Conservation (phyloP, 257 asterid species). For the Plantago elongata region DNA sequence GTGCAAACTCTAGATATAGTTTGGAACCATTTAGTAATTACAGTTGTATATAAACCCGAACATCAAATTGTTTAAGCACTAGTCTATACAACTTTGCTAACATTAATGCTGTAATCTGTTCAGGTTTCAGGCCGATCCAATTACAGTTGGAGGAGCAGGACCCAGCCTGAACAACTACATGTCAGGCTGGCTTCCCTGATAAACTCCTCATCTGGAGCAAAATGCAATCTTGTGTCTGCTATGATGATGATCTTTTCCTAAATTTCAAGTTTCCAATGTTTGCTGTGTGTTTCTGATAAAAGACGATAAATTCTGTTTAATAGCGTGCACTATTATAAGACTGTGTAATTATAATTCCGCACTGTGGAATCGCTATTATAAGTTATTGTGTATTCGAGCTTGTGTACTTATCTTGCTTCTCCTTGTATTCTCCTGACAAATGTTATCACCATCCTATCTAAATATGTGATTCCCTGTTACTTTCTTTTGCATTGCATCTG, state of each 20-base stretch:
- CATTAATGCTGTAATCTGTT: not conserved
- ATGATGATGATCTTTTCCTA: conserved; percentile 9
- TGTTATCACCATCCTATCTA: too few species aligned
- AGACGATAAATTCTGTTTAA: conserved; percentile 15
- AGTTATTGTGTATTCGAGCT: not conserved
- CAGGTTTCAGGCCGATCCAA: conserved; percentile 75
- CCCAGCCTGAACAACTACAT: conserved; percentile 91
- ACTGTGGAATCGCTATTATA: conserved; percentile 1
- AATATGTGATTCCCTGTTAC: too few species aligned
- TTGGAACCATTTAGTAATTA: too few species aligned
- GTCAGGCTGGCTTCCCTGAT: conserved; percentile 79
- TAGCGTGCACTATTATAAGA: conserved; percentile 19
- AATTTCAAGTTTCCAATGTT: not conserved
- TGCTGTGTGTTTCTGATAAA: conserved; percentile 20
- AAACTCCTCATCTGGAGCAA: not conserved
- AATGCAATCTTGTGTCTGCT: not conserved
- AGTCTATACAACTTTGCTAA: not conserved
- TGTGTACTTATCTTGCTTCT: not conserved
- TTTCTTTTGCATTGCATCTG: too few species aligned
- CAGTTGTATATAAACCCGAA: not conserved
- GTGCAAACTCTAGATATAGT: too few species aligned
- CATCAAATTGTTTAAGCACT: not conserved
- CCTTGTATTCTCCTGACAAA: too few species aligned
- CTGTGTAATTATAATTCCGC: conserved; percentile 6
- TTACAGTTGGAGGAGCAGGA: conserved; percentile 66